These are phyloP conservation scores for Carnegiea gigantea DNA, from an alignment of 179 eudicot species.

Conservation along the genomic window DNA sequence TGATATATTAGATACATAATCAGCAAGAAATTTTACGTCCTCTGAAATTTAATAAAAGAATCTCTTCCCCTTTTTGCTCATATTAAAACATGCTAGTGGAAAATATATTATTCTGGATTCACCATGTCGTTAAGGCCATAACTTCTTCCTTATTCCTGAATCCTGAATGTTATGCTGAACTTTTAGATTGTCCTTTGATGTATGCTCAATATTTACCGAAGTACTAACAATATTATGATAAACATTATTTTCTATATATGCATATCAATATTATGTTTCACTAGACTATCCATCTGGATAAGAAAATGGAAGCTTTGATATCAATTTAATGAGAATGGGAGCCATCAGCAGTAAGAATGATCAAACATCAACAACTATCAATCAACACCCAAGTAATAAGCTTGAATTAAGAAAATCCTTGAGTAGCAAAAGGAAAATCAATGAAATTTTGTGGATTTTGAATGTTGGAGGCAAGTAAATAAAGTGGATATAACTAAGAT, in stretches of 20 bases:
- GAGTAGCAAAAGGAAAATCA: too few species aligned
- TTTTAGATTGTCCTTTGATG: background rate
- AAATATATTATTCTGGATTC: background rate
- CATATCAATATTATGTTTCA: background rate
- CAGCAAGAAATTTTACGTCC: slow-evolving; percentile 12
- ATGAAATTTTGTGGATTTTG: too few species aligned
- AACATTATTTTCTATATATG: background rate
- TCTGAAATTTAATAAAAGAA: background rate
- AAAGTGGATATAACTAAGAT: too few species aligned
- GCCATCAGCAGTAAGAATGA: too few species aligned
- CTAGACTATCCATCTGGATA: background rate
- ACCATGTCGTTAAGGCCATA: background rate
- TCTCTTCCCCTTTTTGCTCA: slow-evolving; percentile 10
- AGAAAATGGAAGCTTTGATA: too few species aligned
- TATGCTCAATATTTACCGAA: background rate
- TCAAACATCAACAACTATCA: too few species aligned
- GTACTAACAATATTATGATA: background rate
- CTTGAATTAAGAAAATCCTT: too few species aligned
- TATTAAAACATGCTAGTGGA: background rate
- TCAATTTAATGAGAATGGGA: too few species aligned
- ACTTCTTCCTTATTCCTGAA: background rate
- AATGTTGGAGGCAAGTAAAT: too few species aligned
- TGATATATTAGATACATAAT: slow-evolving; percentile 4
- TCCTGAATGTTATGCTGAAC: background rate
- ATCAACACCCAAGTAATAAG: too few species aligned